Percentiles rank a stretch among this genome's conserved stretches.
Evolutionary conservation across 2,329 filamentous ascomycete genomes (phyloP).

Genomic region (Dactylellina sp.): DNA sequence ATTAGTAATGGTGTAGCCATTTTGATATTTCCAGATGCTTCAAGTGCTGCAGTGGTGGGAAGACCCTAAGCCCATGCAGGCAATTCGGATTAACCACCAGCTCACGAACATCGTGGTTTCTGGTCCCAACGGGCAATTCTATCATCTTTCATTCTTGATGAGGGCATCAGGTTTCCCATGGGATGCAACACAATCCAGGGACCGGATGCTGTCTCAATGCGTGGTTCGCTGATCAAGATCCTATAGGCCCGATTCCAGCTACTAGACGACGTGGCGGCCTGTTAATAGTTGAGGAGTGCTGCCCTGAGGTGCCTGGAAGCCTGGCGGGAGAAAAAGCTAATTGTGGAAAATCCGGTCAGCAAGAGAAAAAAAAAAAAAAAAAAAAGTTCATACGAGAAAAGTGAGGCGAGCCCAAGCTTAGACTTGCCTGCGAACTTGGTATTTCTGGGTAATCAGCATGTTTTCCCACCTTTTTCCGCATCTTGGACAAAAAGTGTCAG

Average conservation of each 20-base stretch:
- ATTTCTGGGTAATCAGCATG: slow-evolving; percentile 56
- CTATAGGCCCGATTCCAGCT: slow-evolving; percentile 52
- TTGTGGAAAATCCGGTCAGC: not conserved
- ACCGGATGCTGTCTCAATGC: slow-evolving; percentile 55
- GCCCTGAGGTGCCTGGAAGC: slow-evolving; percentile 45
- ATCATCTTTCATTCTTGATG: slow-evolving; percentile 33
- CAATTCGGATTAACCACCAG: slow-evolving; percentile 51
- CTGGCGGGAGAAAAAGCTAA: slow-evolving; percentile 18
- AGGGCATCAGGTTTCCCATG: slow-evolving; percentile 40
- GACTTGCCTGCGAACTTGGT: slow-evolving; percentile 53
- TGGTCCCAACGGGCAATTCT: slow-evolving; percentile 27
- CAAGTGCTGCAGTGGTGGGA: not conserved
- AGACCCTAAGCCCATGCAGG: slow-evolving; percentile 44
- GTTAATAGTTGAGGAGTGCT: slow-evolving; percentile 50
- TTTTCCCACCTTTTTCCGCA: slow-evolving; percentile 51
- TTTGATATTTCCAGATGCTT: slow-evolving; percentile 21
- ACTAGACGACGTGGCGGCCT: slow-evolving; percentile 55
- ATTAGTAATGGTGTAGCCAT: slow-evolving; percentile 31
- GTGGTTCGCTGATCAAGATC: slow-evolving; percentile 52
- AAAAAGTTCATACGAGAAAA: slow-evolving; percentile 37
- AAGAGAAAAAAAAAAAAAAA: slow-evolving; percentile 47
- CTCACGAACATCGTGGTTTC: slow-evolving; percentile 31
- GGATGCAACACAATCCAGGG: slow-evolving; percentile 54
- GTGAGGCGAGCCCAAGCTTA: slow-evolving; percentile 55
- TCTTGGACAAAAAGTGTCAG: slow-evolving; percentile 51